A percentile compares a stretch with the other conserved stretches of the same genome.
phyloP scores from a whole-genome alignment of 2,329 filamentous ascomycete species.

The Diplocarpon mali region DNA sequence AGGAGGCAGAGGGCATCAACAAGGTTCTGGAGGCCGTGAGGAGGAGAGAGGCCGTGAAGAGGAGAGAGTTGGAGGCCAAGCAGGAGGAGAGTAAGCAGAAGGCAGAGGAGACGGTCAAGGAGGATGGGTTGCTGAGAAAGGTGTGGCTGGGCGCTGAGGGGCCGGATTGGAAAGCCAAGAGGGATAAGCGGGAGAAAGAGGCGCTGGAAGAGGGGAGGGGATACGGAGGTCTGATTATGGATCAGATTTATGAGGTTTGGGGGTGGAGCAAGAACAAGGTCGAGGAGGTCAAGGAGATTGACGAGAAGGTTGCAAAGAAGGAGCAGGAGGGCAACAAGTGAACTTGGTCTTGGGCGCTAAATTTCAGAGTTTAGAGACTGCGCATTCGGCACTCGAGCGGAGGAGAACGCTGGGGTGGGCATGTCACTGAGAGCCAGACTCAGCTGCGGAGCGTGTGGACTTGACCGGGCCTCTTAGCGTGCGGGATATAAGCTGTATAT shows the following conservation, averaged over 20 bases:
- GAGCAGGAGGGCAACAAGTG: slow-evolving; percentile 10
- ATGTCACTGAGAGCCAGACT: no score
- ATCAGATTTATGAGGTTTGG: slow-evolving; percentile 37
- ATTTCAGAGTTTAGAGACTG: background rate
- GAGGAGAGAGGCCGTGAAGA: slow-evolving; percentile 5
- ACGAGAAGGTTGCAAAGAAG: slow-evolving; percentile 17
- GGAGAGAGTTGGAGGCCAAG: slow-evolving; percentile 6
- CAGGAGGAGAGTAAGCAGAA: no score
- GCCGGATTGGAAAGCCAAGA: slow-evolving; percentile 28
- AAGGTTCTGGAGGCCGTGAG: background rate
- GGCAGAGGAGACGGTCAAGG: no score
- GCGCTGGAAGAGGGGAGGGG: slow-evolving; percentile 29
- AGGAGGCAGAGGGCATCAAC: background rate
- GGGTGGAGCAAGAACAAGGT: slow-evolving; percentile 33
- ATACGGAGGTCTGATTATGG: slow-evolving; percentile 33
- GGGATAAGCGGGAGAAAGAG: slow-evolving; percentile 24
- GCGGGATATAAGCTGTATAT: no score
- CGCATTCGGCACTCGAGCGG: no score
- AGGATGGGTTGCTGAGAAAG: slow-evolving; percentile 31
- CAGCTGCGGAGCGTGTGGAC: no score
- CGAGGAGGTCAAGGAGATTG: slow-evolving; percentile 21
- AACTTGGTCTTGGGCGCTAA: background rate
- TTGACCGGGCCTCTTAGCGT: no score
- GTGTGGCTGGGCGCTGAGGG: slow-evolving; percentile 49
- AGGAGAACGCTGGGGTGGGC: no score